Evolutionary conservation across 805 yeast species (phyloP).

Genomic region (Myxozyma vanderwaltii): DNA sequence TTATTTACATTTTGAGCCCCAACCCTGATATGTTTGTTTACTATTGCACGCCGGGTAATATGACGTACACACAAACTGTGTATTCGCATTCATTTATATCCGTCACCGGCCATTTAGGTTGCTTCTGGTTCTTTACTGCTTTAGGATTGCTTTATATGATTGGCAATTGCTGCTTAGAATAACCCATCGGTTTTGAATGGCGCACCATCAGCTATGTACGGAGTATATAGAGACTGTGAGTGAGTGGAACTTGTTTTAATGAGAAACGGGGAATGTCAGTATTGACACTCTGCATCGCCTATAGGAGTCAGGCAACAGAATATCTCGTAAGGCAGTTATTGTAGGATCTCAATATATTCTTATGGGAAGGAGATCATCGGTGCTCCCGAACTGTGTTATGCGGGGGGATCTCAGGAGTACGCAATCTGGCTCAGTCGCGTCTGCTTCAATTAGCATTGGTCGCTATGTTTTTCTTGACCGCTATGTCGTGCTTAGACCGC

Average conservation of each 20-base stretch:
- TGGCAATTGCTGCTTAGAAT: background rate
- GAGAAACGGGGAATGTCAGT: background rate
- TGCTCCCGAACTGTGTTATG: slow-evolving; percentile 41
- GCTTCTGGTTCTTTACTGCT: no score
- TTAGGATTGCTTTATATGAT: background rate
- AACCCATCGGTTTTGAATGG: background rate
- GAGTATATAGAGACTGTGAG: slow-evolving; percentile 26
- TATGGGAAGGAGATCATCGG: slow-evolving; percentile 43
- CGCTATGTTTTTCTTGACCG: slow-evolving; percentile 40
- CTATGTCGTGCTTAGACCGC: slow-evolving; percentile 40
- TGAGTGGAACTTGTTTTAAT: no score
- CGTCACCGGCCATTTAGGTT: background rate
- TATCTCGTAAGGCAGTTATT: slow-evolving; percentile 41
- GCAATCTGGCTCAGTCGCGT: background rate
- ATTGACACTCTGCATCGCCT: background rate
- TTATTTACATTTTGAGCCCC: slow-evolving; percentile 13
- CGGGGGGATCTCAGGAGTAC: slow-evolving; percentile 42
- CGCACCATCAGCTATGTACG: slow-evolving; percentile 14
- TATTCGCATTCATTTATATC: no score
- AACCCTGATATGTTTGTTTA: slow-evolving; percentile 1
- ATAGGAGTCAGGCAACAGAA: slow-evolving; percentile 43
- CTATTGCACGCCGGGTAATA: background rate
- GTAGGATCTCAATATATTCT: slow-evolving; percentile 44
- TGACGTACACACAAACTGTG: background rate
- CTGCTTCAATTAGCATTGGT: slow-evolving; percentile 42